These are phyloP conservation scores for Ceratocystis variospora DNA, from an alignment of 2,329 filamentous ascomycete genomes.

Conservation along the genomic window DNA sequence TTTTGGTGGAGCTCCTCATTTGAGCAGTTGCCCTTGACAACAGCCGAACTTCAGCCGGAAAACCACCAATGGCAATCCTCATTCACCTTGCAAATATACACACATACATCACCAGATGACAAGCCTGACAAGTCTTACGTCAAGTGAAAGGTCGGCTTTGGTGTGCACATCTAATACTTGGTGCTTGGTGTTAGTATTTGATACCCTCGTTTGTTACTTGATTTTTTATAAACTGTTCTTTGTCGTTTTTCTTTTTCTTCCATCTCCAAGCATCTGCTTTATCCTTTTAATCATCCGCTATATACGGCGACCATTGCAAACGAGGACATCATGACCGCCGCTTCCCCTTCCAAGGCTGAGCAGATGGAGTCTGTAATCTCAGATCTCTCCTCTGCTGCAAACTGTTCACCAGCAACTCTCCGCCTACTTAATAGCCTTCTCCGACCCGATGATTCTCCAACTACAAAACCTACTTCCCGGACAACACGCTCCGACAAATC, in stretches of 20 bases:
- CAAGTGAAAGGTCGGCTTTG: not conserved
- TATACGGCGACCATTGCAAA: not conserved
- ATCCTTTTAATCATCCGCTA: not conserved
- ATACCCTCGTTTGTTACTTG: not conserved
- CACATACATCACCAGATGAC: constrained; percentile 1
- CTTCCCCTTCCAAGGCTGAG: constrained; percentile 9
- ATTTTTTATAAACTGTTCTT: constrained; percentile 2
- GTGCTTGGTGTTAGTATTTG: not conserved
- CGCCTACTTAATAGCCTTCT: constrained; percentile 17
- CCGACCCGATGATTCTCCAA: constrained; percentile 11
- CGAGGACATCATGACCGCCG: not conserved
- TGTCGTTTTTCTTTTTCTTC: not conserved
- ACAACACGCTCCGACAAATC: constrained; percentile 22
- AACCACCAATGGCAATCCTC: not conserved
- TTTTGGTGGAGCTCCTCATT: constrained; percentile 4
- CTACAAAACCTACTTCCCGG: constrained; percentile 12
- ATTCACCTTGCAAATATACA: not conserved
- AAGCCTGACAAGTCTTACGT: not conserved
- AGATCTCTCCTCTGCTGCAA: constrained; percentile 13
- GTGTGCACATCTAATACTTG: not conserved
- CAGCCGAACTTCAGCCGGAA: constrained; percentile 26
- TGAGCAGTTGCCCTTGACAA: constrained; percentile 29
- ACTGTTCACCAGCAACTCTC: constrained; percentile 16
- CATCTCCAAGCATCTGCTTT: not conserved
- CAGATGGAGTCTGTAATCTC: constrained; percentile 18